Base-by-base conservation (phyloP, 2,329 filamentous ascomycete genomes). In the Coniochaeta sp. region DNA sequence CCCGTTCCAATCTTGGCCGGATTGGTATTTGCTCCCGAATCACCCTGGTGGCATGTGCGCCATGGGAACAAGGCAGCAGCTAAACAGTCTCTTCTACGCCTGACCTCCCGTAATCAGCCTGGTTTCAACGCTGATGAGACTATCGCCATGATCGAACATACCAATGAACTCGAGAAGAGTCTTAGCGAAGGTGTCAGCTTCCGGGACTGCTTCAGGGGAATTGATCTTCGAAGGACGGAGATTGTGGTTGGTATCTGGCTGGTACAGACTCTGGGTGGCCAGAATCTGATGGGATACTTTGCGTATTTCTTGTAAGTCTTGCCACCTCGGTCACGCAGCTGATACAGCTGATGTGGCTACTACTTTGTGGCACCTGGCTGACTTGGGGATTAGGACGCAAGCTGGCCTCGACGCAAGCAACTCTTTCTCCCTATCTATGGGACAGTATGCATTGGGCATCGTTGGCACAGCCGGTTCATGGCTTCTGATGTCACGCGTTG, bases 191-290 rank as follows among this genome's bases (percentile, higher is more conserved):
- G 78, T 1, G 74, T 76, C 0, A 72, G 66, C 0, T 84, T 83
- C 65, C 63, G 63, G 16, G 79, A 84, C 66, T 81, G 79, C 66
- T 85, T 86, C 73, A 76, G 72, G 38, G 79, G 79, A 6, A 65
- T 76, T 33, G 78, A 86, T 64, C 71, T 79, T 1, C 76, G 79
- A n/a, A 73, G 82, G 19, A 83, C 81, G 7, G 79, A 82, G 65
- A 79, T 84, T 33, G 79, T 80, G 1, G 70, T 79, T 34, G 72
- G 76, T 19, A 74, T 80, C 52, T 82, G 78, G 75, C 70, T 79
- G 1, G 77, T 81, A 14, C 79, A 81, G 64, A 77, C 76, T 0
- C 72, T 80, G 0, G 75, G 77, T 19, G 80, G 80, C 7, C 74
- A 77, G 58, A 78, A 76, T 47, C 71, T 83, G 36, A 81, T 81